Evolutionary conservation across 192 early-diverging fungal genomes (phyloP), one percentile per base, ranked within the genome.

Genomic region (Chytriomyces sp.): DNA sequence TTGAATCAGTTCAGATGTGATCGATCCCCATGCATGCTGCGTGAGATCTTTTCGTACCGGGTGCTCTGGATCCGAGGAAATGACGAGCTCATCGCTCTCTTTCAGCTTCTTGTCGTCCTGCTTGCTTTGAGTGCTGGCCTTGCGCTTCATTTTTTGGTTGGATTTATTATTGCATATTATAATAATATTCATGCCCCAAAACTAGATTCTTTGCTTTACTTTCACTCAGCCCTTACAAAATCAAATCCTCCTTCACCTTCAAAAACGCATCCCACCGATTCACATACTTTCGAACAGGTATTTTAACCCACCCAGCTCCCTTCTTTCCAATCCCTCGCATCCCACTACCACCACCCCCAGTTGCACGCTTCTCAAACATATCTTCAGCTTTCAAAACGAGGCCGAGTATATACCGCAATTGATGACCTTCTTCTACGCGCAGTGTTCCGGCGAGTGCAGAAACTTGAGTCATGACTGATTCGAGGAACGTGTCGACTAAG

Each of bases 341-440:
- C 35, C 35, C 35, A 35, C 0, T 35, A 35, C 35, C 35, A 35
- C 35, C 4, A 35, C 35, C 35, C 35, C 35, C 35, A 35, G 35
- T 1, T 35, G 5, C 53, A 13, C 49, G 8, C 64, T 57, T 73
- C 61, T 79, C 77, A 66, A 81, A 81, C 9, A 35, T 45, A 43
- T 61, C 60, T 74, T 81, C 72, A 7, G 61, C 26, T 50, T 79
- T 81, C n/a, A 50, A 53, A 13, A 77, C 18, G 20, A 83, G 47
- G 6, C 79, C 43, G 16, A 85, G 24, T 0, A 83, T 57, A 72
- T 82, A 85, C 20, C 80, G 71, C 28, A 85, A n/a, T 67, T 85
- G 81, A 57, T 79, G 80, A 4, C 45, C 62, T 47, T 77, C 80
- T 6, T 61, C 64, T 57, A n/a, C 20, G 4, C 57, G 65, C 5